phyloP scores from a whole-genome alignment of 83 land plant genomes.

The Picea abies region DNA sequence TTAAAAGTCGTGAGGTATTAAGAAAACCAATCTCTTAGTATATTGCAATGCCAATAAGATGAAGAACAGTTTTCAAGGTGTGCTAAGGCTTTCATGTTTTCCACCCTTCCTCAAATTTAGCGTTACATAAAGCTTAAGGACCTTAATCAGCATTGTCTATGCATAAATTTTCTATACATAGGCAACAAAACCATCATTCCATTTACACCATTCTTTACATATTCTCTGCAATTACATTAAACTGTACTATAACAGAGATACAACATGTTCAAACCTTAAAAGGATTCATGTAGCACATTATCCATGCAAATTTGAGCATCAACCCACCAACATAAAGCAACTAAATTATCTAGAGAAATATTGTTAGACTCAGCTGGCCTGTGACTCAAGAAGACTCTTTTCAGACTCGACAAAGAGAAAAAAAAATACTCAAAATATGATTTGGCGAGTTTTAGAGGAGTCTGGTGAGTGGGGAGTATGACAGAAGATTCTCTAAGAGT shows the following conservation, averaged over 20 bases:
- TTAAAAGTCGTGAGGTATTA: no score
- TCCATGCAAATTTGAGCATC: neutral
- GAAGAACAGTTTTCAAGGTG: neutral
- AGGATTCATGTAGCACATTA: neutral
- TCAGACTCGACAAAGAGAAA: no score
- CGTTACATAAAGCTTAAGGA: neutral
- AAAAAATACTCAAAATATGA: no score
- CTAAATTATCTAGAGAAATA: neutral
- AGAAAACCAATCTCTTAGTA: no score
- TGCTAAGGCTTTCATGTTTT: neutral
- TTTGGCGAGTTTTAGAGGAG: no score
- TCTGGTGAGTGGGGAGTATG: no score
- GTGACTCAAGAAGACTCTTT: no score
- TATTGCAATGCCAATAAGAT: neutral
- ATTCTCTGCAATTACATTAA: neutral
- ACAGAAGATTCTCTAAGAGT: no score
- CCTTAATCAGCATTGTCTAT: neutral
- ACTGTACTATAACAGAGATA: neutral
- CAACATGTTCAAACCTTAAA: neutral
- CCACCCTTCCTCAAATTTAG: neutral
- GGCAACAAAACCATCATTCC: neutral
- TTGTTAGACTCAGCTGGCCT: neutral
- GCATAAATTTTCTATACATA: neutral
- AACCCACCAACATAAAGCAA: neutral
- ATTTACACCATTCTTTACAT: neutral